Conservation (phyloP, 2,329 filamentous ascomycete genomes). For the Neurospora crassa region DNA sequence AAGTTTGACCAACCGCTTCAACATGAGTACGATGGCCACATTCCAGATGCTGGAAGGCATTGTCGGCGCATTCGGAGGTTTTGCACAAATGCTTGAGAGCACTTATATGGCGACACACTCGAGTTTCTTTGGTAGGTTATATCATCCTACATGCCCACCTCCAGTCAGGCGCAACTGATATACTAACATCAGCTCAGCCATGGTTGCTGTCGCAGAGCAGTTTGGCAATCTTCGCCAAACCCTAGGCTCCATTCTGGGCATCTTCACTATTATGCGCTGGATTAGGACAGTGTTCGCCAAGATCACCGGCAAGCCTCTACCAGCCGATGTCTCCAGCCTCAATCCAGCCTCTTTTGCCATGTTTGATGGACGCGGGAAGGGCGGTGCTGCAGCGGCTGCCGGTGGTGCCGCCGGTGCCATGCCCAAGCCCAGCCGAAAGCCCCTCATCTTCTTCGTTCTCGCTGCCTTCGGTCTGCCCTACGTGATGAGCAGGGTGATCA, state of each 20-base stretch:
- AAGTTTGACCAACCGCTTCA: conserved; percentile 91
- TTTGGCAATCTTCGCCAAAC: conserved; percentile 90
- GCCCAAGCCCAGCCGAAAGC: conserved; percentile 79
- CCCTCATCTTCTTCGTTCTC: conserved; percentile 88
- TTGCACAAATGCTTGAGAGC: conserved; percentile 98
- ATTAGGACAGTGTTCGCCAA: conserved; percentile 85
- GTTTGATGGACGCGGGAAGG: conserved; percentile 62
- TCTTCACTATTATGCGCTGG: conserved; percentile 95
- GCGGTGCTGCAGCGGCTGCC: conserved; percentile 52
- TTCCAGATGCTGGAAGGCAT: conserved; percentile 98
- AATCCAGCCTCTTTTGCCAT: conserved; percentile 86
- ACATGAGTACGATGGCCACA: conserved; percentile 87
- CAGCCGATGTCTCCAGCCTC: conserved; percentile 75
- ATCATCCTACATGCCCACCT: background rate
- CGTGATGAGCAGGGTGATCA: conserved; percentile 93
- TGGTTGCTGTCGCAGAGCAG: conserved; percentile 97
- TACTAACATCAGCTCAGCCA: conserved; percentile 47
- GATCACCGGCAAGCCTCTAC: conserved; percentile 80
- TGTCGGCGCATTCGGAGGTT: conserved; percentile 91
- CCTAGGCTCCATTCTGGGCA: conserved; percentile 84
- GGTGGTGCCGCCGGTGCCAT: conserved; percentile 52
- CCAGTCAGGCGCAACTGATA: background rate
- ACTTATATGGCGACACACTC: conserved; percentile 99
- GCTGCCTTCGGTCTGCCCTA: conserved; percentile 94
- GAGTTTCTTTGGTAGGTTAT: conserved; percentile 80